A percentile compares a stretch with the other conserved stretches of the same genome.
Conservation (phyloP, 306 rosid genomes). For the Medicago arabica region DNA sequence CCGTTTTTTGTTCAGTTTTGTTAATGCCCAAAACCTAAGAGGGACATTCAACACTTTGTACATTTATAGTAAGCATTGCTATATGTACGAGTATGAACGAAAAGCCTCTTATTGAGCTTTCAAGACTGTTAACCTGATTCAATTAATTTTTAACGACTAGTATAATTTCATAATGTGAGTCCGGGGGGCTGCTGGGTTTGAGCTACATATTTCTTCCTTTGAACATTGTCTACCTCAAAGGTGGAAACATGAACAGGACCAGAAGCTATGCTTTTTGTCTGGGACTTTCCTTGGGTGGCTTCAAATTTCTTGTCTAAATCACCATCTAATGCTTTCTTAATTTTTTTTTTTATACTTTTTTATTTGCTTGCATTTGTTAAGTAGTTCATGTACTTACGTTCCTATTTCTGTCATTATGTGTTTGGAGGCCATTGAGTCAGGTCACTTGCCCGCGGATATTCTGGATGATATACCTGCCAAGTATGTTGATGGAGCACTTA, state of each 20-base stretch:
- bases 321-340: conserved; percentile 15
- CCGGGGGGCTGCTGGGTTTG: conserved; percentile 6
- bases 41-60: conserved; percentile 15
- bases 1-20: not conserved
- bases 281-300: conserved; percentile 32
- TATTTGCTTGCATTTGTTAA: conserved; percentile 17
- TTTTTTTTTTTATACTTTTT: conserved; percentile 6
- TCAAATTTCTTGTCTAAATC: conserved; percentile 32
- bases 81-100: conserved; percentile 7
- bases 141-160: conserved; percentile 1
- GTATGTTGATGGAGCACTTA: conserved; percentile 80
- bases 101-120: conserved; percentile 30
- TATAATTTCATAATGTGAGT: conserved; percentile 28
- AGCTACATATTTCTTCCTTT: conserved; percentile 36
- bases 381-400: conserved; percentile 32
- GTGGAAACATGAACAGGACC: conserved; percentile 26
- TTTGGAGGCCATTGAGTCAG: conserved; percentile 95
- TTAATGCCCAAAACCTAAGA: conserved; percentile 2
- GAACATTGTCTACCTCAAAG: conserved; percentile 31
- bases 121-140: conserved; percentile 37
- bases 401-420: conserved; percentile 37
- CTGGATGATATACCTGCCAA: conserved; percentile 94
- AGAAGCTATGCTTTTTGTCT: conserved; percentile 30
- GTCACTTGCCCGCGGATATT: conserved; percentile 93
- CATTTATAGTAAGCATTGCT: not conserved